These are phyloP conservation scores for Adansonia madagascariensis DNA, from an alignment of 441 rosid species.

Conservation along the genomic window DNA sequence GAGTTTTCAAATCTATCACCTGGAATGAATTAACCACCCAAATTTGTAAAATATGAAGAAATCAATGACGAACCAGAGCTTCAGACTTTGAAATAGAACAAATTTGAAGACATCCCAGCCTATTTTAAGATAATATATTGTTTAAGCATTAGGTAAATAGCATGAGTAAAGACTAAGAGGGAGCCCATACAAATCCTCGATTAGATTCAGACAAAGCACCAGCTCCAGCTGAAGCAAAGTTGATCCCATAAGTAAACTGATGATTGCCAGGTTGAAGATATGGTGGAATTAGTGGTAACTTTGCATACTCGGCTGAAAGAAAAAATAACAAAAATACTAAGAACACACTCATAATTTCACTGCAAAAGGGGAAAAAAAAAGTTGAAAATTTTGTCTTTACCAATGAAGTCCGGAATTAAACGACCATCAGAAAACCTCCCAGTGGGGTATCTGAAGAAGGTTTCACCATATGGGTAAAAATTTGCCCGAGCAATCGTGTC, in stretches of 20 bases:
- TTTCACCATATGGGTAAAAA: conserved; percentile 21
- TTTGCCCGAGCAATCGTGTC: conserved; percentile 15
- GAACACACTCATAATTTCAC: background rate
- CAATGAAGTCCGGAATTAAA: conserved; percentile 13
- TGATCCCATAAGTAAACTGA: conserved; percentile 48
- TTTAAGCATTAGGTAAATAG: background rate
- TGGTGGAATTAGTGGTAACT: conserved; percentile 22
- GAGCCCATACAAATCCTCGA: conserved; percentile 54
- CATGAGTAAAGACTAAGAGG: background rate
- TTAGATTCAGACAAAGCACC: conserved; percentile 69
- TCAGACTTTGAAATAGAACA: background rate
- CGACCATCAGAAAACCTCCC: conserved; percentile 22
- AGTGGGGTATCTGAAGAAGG: conserved; percentile 23
- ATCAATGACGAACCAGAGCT: background rate
- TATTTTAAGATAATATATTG: background rate
- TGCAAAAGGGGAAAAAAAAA: background rate
- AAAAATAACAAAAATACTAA: background rate
- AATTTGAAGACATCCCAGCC: background rate
- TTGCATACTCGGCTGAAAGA: conserved; percentile 18
- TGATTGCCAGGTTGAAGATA: conserved; percentile 25
- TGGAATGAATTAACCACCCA: background rate
- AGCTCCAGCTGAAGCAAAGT: conserved; percentile 80
- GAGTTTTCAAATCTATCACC: conserved; percentile 45
- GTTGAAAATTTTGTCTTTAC: background rate
- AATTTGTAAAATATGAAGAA: background rate